These are phyloP conservation scores for Fragilaria radians DNA, from an alignment of 108 stramenopile species.

Conservation along the genomic window DNA sequence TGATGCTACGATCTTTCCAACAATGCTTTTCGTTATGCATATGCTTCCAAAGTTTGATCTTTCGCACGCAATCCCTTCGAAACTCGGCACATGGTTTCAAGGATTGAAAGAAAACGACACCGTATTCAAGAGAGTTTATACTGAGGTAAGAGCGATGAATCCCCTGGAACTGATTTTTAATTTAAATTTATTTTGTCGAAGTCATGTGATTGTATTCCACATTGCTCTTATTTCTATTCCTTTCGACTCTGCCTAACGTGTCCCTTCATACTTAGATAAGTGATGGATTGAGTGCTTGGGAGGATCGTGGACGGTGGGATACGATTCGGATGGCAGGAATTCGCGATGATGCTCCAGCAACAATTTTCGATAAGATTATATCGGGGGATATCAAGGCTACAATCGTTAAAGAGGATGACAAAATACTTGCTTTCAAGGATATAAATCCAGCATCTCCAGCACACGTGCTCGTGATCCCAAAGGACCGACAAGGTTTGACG, in stretches of 20 bases:
- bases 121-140: conserved; percentile 61
- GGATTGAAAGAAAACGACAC: conserved; percentile 47
- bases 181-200: background rate
- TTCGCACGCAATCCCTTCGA: conserved; percentile 37
- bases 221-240: conserved; percentile 16
- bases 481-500: conserved; percentile 86
- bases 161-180: no score
- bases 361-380: conserved; percentile 96
- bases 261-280: conserved; percentile 19
- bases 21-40: conserved; percentile 69
- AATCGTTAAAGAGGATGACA: conserved; percentile 91
- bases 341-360: conserved; percentile 66
- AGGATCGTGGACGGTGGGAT: conserved; percentile 75
- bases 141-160: conserved; percentile 77
- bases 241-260: background rate
- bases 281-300: conserved; percentile 36
- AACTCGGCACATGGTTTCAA: conserved; percentile 56
- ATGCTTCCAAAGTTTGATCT: conserved; percentile 92
- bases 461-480: conserved; percentile 97
- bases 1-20: conserved; percentile 90
- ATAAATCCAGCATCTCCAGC: conserved; percentile 91
- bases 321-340: conserved; percentile 68
- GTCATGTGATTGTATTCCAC: background rate
- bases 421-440: conserved; percentile 94
- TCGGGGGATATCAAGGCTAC: conserved; percentile 84